These are phyloP conservation scores for Nyssa sinensis DNA, from an alignment of 148 eudicot species.

Conservation along the genomic window DNA sequence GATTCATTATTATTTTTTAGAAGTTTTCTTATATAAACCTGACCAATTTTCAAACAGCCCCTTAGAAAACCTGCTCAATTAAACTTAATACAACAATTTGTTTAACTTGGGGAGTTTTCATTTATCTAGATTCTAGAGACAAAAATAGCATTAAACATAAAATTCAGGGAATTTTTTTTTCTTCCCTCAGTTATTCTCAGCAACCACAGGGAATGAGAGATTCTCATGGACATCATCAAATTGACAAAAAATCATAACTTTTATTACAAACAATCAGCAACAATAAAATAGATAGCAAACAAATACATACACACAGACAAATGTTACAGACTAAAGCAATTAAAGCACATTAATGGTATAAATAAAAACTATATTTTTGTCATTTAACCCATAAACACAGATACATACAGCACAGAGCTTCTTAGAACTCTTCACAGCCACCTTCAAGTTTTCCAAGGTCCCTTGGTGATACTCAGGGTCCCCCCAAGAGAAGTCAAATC, in stretches of 20 bases:
- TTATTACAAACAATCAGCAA: too few species aligned
- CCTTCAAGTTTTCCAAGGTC: conserved; percentile 85
- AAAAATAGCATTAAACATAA: not conserved
- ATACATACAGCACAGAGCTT: conserved; percentile 94
- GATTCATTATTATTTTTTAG: too few species aligned
- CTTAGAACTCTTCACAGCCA: conserved; percentile 73
- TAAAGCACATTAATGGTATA: not conserved
- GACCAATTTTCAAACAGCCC: too few species aligned
- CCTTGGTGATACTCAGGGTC: conserved; percentile 72
- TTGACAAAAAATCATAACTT: too few species aligned
- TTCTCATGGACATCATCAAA: not conserved
- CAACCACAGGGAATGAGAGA: not conserved
- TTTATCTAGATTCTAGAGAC: not conserved
- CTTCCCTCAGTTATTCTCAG: not conserved
- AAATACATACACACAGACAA: too few species aligned
- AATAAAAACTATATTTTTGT: not conserved
- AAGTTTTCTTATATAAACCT: too few species aligned
- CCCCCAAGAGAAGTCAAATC: conserved; percentile 97
- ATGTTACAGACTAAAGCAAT: not conserved
- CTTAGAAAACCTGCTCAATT: too few species aligned
- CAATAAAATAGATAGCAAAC: too few species aligned
- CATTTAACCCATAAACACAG: not conserved
- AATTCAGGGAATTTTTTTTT: not conserved
- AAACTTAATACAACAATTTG: not conserved
- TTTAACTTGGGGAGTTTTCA: not conserved